Conservation (phyloP, 23 red algal species). For the Pyropia yezoensis region DNA sequence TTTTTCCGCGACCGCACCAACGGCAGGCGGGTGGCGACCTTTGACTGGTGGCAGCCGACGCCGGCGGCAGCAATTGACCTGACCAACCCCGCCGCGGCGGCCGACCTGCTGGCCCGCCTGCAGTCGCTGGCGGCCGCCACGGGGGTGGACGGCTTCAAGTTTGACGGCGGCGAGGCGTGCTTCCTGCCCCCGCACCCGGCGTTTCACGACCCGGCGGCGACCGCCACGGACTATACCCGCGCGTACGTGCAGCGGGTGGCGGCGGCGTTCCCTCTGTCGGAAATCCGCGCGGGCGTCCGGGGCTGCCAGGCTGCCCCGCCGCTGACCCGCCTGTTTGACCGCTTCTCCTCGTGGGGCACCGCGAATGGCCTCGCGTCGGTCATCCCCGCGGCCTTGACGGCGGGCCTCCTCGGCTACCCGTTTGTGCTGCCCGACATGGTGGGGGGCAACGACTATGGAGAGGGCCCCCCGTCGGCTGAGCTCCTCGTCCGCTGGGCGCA, state of each 20-base stretch:
- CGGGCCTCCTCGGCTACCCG: constrained; percentile 69
- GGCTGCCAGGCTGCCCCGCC: constrained; percentile 51
- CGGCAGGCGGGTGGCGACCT: constrained; percentile 17
- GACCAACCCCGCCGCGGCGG: constrained; percentile 47
- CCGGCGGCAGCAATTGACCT: constrained; percentile 66
- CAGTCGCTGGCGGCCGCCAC: constrained; percentile 39
- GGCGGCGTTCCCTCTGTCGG: constrained; percentile 37
- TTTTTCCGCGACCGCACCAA: constrained; percentile 39
- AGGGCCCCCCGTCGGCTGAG: constrained; percentile 50
- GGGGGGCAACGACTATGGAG: constrained; percentile 84
- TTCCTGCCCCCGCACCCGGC: constrained; percentile 52
- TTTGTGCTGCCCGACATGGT: constrained; percentile 89
- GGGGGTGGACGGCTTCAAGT: constrained; percentile 94
- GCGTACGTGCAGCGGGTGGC: constrained; percentile 54
- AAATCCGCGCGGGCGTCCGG: constrained; percentile 57
- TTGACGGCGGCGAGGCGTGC: constrained; percentile 86
- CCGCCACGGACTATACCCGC: constrained; percentile 70
- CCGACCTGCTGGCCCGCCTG: constrained; percentile 41
- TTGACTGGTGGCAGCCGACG: constrained; percentile 84
- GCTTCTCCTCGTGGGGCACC: constrained; percentile 73
- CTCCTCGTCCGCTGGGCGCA: constrained; percentile 80
- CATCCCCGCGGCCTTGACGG: constrained; percentile 56
- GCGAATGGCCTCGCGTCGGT: constrained; percentile 76
- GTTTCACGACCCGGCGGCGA: constrained; percentile 28
- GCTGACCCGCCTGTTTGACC: constrained; percentile 79